These are phyloP conservation scores for Euclidium syriacum DNA, from an alignment of 345 rosid species.

Conservation along the genomic window DNA sequence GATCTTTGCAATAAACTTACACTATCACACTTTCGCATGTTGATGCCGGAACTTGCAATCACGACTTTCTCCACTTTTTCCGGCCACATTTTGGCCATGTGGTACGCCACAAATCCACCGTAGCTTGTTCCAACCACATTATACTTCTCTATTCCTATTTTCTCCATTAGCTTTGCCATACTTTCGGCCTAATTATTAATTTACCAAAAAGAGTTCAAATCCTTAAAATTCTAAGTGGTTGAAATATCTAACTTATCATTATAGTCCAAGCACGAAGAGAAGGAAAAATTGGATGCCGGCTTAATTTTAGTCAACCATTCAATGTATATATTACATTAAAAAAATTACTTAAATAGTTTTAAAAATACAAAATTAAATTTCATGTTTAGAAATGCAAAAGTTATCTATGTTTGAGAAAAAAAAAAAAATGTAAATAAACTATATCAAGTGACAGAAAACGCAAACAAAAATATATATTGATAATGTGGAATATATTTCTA, in stretches of 20 bases:
- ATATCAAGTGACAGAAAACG: not conserved
- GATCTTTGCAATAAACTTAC: conserved; percentile 47
- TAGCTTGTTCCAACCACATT: conserved; percentile 77
- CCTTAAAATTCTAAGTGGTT: too few relatives aligned
- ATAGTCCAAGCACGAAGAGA: too few relatives aligned
- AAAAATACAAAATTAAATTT: not conserved
- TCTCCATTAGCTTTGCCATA: conserved; percentile 51
- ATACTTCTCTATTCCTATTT: conserved; percentile 41
- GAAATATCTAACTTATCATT: too few relatives aligned
- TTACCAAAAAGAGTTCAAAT: not conserved
- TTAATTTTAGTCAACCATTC: too few relatives aligned
- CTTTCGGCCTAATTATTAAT: conserved; percentile 38
- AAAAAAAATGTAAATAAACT: too few relatives aligned
- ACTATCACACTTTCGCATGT: conserved; percentile 51
- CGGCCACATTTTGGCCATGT: conserved; percentile 65
- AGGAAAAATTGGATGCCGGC: too few relatives aligned
- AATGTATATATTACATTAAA: not conserved
- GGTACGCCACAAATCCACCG: conserved; percentile 89
- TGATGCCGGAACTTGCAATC: conserved; percentile 74
- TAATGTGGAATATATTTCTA: not conserved
- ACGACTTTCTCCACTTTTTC: conserved; percentile 75
- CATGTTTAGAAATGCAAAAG: not conserved
- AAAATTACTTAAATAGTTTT: not conserved
- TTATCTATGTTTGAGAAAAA: too few relatives aligned
- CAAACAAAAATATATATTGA: not conserved